A percentile compares a stretch with the other conserved stretches of the same genome.
phyloP scores from a whole-genome alignment of 2,329 filamentous ascomycete genomes.

The Hymenoscyphus albidus region DNA sequence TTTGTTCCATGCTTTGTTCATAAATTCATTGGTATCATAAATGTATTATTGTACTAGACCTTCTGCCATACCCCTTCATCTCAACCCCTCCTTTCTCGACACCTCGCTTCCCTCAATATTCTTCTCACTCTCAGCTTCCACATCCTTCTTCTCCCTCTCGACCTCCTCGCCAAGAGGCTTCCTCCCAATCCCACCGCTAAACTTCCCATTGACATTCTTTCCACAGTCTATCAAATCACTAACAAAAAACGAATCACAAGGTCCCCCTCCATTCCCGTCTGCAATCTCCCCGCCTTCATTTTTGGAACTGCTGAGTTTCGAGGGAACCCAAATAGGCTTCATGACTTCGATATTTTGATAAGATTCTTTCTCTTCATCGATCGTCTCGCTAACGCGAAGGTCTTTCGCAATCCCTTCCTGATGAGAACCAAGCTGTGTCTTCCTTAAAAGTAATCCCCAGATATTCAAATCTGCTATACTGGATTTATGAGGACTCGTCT shows the following conservation, averaged over 20 bases:
- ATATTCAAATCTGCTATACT: neutral
- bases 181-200: neutral
- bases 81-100: neutral
- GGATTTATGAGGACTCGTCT: neutral
- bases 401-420: too few species aligned
- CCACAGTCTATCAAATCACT: constrained; percentile 12
- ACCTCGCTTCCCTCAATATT: neutral
- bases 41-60: too few species aligned
- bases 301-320: neutral
- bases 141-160: neutral
- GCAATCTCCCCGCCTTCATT: neutral
- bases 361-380: neutral
- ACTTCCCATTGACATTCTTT: neutral
- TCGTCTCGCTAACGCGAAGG: too few species aligned
- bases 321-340: neutral
- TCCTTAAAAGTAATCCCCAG: neutral
- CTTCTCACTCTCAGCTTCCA: neutral
- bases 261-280: neutral
- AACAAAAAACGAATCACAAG: constrained; percentile 7
- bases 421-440: too few species aligned
- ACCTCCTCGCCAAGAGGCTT: neutral
- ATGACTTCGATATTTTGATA: neutral
- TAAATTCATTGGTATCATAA: constrained; percentile 1
- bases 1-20: neutral
- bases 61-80: neutral